These are phyloP conservation scores for Coemansia sp. DNA, from an alignment of 192 early-diverging fungal species.

Conservation along the genomic window DNA sequence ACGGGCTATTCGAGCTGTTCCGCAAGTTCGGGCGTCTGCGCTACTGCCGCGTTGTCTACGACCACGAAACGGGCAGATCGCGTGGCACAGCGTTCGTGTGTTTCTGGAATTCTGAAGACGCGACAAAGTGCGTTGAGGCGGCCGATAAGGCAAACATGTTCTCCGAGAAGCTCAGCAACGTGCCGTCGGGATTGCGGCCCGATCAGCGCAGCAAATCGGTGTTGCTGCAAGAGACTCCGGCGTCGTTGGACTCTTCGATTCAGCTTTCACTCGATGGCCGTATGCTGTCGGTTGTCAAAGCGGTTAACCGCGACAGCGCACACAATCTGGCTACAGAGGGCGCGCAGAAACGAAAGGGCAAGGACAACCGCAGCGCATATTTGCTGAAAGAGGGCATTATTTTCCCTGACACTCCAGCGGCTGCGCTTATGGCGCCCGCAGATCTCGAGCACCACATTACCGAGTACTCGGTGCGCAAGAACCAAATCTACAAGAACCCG, in stretches of 20 bases:
- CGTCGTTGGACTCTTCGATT: constrained; percentile 22
- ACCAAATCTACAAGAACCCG: constrained; percentile 79
- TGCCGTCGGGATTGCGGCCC: constrained; percentile 31
- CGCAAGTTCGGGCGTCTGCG: constrained; percentile 56
- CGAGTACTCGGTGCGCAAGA: constrained; percentile 79
- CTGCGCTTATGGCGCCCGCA: constrained; percentile 68
- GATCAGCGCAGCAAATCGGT: constrained; percentile 52
- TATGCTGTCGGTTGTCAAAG: constrained; percentile 75
- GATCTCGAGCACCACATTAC: constrained; percentile 78
- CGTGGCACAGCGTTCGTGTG: constrained; percentile 95
- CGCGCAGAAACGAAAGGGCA: constrained; percentile 60
- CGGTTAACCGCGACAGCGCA: constrained; percentile 75
- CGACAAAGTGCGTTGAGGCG: constrained; percentile 72
- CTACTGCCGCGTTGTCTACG: constrained; percentile 84
- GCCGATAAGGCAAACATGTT: constrained; percentile 63
- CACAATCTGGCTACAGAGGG: constrained; percentile 61
- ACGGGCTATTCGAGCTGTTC: constrained; percentile 67
- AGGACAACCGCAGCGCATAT: constrained; percentile 86
- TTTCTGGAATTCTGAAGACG: constrained; percentile 70
- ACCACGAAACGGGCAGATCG: constrained; percentile 77
- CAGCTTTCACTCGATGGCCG: constrained; percentile 79
- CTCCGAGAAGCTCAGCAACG: constrained; percentile 48
- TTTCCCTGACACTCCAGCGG: constrained; percentile 80
- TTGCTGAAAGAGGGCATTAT: constrained; percentile 90
- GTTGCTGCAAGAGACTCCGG: constrained; percentile 51